Conservation (phyloP, 2,329 filamentous ascomycete species). For the Parascedosporium putredinis region DNA sequence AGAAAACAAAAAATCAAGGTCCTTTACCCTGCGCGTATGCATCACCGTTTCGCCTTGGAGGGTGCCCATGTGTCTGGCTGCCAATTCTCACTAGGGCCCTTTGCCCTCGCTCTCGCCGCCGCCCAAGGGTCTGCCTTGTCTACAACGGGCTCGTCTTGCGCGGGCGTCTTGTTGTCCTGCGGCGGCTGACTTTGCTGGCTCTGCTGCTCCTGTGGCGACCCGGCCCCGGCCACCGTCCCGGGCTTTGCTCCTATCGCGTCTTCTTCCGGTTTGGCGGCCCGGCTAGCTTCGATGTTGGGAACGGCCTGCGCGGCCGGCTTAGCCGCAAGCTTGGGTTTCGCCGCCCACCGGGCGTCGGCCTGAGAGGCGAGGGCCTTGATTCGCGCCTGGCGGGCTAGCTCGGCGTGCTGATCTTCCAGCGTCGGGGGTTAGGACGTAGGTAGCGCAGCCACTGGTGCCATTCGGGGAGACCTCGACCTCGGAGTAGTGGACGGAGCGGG, state of each 20-base stretch:
- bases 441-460: conserved; percentile 64
- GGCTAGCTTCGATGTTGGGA: conserved; percentile 8
- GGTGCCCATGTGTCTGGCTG: conserved; percentile 55
- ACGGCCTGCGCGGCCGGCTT: conserved; percentile 21
- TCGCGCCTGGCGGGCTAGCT: conserved; percentile 40
- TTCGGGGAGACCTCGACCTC: conserved; percentile 45
- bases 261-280: neutral
- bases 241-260: conserved; percentile 7
- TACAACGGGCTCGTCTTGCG: conserved; percentile 9
- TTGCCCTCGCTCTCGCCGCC: conserved; percentile 35
- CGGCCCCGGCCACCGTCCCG: too few relatives aligned
- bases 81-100: conserved; percentile 58
- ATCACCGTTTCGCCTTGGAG: conserved; percentile 22
- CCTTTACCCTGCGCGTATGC: neutral
- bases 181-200: neutral
- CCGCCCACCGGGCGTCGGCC: conserved; percentile 54
- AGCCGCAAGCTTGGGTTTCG: conserved; percentile 40
- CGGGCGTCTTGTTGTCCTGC: conserved; percentile 6
- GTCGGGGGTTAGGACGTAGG: conserved; percentile 44
- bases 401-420: conserved; percentile 44
- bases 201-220: too few relatives aligned
- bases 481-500: conserved; percentile 40
- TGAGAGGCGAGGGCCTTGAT: conserved; percentile 47
- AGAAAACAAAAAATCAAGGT: neutral
- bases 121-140: conserved; percentile 46